Conservation (phyloP, 202 grass and related monocot genomes). For the Sporobolus alterniflorus region DNA sequence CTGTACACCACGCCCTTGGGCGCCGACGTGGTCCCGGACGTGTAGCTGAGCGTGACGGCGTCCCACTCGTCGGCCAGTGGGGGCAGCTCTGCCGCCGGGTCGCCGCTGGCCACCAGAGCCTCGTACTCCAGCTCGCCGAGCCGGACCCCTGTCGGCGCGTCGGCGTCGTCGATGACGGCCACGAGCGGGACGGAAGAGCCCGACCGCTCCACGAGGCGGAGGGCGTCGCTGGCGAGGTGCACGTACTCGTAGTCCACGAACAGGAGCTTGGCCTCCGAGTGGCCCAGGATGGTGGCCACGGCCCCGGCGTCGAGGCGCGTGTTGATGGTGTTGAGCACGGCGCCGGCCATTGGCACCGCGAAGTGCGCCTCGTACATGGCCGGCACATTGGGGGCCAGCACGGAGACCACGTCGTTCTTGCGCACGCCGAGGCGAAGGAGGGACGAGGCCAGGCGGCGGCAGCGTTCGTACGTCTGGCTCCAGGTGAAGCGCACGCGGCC, state of each 20-base stretch:
- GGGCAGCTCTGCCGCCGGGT: background rate
- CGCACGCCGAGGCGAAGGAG: slow-evolving; percentile 42
- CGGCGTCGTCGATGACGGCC: background rate
- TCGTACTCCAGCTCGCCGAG: slow-evolving; percentile 70
- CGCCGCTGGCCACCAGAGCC: slow-evolving; percentile 16
- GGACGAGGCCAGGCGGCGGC: slow-evolving; percentile 57
- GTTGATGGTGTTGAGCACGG: slow-evolving; percentile 76
- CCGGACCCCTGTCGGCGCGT: background rate
- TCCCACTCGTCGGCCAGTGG: slow-evolving; percentile 12
- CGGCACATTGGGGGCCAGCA: slow-evolving; percentile 67
- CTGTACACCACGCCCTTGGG: slow-evolving; percentile 89
- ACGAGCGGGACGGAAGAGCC: slow-evolving; percentile 34
- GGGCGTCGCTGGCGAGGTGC: slow-evolving; percentile 50
- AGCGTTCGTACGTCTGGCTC: slow-evolving; percentile 53
- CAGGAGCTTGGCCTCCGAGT: slow-evolving; percentile 57
- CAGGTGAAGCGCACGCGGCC: slow-evolving; percentile 55
- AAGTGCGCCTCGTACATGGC: slow-evolving; percentile 88
- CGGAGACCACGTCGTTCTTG: slow-evolving; percentile 59
- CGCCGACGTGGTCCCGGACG: slow-evolving; percentile 76
- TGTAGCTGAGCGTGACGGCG: slow-evolving; percentile 83
- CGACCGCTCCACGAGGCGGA: slow-evolving; percentile 11
- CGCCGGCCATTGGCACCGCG: slow-evolving; percentile 81
- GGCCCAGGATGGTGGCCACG: slow-evolving; percentile 46
- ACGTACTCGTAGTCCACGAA: slow-evolving; percentile 62
- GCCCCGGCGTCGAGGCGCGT: slow-evolving; percentile 49